Evolutionary conservation across 768 basidiomycete species (phyloP), one percentile per base, ranked within the genome.

Genomic region (Lactarius pseudohatsudake): DNA sequence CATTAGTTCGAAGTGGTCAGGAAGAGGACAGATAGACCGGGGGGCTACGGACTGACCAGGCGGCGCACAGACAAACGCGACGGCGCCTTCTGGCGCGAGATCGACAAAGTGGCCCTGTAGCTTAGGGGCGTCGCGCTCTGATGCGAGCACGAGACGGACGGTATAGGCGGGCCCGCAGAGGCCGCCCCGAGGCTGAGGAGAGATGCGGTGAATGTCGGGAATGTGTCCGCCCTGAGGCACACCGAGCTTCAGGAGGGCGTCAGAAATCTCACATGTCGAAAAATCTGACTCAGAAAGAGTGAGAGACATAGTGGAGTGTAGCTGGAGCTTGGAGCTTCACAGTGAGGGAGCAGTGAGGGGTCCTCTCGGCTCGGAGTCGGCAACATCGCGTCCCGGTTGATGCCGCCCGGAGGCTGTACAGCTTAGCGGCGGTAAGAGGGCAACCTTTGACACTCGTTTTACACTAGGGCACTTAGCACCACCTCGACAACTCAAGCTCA

Each of bases 111-210:
- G 95, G 7, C 80, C 76, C 0, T 83, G 77, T 1, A 88, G 79
- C 71, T 81, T 89, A 0, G 92, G 90, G 0, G 90, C 82, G 8
- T 79, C 73, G 32, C 76, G 81, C 73, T 92, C 84, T 0, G 82
- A 81, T 0, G 80, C 78, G 8, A 79, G 75, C 11, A 92, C 91
- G 85, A 96, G 91, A 77, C 86, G 81, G 45, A 96, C 93, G 1
- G 95, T 96, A 74, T 92, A 95, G 2, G 92, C 95, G 40, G 88
- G 90, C 2, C 88, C 91, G 72, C 90, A 91, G 57, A 88, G 75
- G 59, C 78, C 28, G 28, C 28, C 28, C 28, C 28, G 28, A 0
- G 77, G 72, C 28, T 77, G 76, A 3, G 85, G 79, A 13, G 88
- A 86, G 62, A 84, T 70, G 78, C 84, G 77, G 61, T 82, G 77